phyloP scores from a whole-genome alignment of 1,139 yeast species.

The Petasospora fabianii region DNA sequence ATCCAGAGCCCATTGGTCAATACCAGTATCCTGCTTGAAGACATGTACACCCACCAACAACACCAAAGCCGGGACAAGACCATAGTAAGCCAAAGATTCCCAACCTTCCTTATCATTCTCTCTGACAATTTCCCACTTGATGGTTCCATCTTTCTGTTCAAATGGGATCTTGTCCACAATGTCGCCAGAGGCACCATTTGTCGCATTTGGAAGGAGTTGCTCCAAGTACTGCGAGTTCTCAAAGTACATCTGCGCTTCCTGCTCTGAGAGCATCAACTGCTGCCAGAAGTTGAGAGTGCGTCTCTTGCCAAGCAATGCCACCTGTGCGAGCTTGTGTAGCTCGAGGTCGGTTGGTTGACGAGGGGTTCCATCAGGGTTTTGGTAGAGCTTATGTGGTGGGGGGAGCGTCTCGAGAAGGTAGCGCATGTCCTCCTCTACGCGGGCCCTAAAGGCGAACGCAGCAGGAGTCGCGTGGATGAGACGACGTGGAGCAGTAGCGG shows the following conservation, averaged over 20 bases:
- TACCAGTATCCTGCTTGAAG: constrained; percentile 43
- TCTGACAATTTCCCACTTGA: constrained; percentile 76
- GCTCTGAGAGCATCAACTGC: constrained; percentile 51
- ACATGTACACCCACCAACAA: constrained; percentile 41
- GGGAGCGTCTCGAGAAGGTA: constrained; percentile 39
- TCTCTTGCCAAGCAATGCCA: constrained; percentile 58
- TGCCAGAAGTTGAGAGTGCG: constrained; percentile 63
- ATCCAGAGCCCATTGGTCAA: constrained; percentile 77
- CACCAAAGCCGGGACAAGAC: constrained; percentile 64
- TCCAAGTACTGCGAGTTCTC: constrained; percentile 64
- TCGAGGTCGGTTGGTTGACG: constrained; percentile 70
- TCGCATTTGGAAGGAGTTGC: constrained; percentile 53
- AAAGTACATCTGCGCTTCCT: constrained; percentile 55
- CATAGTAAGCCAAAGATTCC: constrained; percentile 70
- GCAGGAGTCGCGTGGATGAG: constrained; percentile 16
- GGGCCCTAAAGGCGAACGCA: constrained; percentile 20
- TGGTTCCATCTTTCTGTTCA: constrained; percentile 77
- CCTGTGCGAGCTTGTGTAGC: constrained; percentile 68
- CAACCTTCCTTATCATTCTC: constrained; percentile 82
- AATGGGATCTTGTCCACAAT: constrained; percentile 83
- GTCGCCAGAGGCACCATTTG: constrained; percentile 55
- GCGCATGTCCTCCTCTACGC: constrained; percentile 28
- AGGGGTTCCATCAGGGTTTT: constrained; percentile 75
- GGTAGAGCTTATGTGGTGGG: constrained; percentile 56
- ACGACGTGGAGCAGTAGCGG: constrained; percentile 7